These are phyloP conservation scores for Leptosphaerulina australis DNA, from an alignment of 2,329 filamentous ascomycete genomes.

Conservation along the genomic window DNA sequence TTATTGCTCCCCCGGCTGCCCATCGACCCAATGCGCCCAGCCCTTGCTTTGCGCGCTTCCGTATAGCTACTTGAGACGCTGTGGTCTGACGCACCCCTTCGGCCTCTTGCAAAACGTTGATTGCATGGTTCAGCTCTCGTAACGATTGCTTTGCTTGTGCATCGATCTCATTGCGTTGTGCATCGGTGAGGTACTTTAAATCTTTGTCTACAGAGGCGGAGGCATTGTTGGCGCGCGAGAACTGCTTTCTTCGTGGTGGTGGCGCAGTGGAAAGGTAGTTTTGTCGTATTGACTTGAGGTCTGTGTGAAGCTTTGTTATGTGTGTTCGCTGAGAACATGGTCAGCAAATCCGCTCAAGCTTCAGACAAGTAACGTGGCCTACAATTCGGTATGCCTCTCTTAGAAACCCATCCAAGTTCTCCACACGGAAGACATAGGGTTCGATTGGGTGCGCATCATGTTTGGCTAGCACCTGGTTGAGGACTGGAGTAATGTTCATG, in stretches of 20 bases:
- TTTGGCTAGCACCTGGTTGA: slow-evolving; percentile 70
- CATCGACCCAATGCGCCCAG: slow-evolving; percentile 72
- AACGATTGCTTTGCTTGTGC: slow-evolving; percentile 84
- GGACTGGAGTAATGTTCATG: slow-evolving; percentile 68
- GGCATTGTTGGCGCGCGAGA: slow-evolving; percentile 45
- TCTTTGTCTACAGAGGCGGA: slow-evolving; percentile 50
- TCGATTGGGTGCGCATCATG: slow-evolving; percentile 61
- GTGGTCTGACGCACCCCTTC: slow-evolving; percentile 83
- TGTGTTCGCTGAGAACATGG: slow-evolving; percentile 71
- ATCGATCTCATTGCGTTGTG: slow-evolving; percentile 85
- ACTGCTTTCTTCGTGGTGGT: slow-evolving; percentile 61
- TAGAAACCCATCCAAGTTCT: slow-evolving; percentile 78
- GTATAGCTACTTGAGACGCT: slow-evolving; percentile 70
- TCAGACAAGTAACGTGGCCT: slow-evolving; percentile 45
- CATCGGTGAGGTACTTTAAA: slow-evolving; percentile 71
- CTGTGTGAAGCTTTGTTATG: slow-evolving; percentile 77
- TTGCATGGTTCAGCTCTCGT: slow-evolving; percentile 81
- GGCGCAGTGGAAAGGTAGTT: slow-evolving; percentile 86
- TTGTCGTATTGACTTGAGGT: slow-evolving; percentile 83
- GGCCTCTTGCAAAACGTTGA: slow-evolving; percentile 78
- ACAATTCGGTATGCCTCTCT: slow-evolving; percentile 95
- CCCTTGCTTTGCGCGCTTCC: slow-evolving; percentile 67
- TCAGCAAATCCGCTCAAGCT: slow-evolving; percentile 26
- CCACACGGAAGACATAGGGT: slow-evolving; percentile 49
- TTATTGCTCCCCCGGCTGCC: slow-evolving; percentile 63